A percentile compares a stretch with the other conserved stretches of the same genome.
Conservation (phyloP, 2,329 filamentous ascomycete species). For the Tolypocladium ovalisporum region DNA sequence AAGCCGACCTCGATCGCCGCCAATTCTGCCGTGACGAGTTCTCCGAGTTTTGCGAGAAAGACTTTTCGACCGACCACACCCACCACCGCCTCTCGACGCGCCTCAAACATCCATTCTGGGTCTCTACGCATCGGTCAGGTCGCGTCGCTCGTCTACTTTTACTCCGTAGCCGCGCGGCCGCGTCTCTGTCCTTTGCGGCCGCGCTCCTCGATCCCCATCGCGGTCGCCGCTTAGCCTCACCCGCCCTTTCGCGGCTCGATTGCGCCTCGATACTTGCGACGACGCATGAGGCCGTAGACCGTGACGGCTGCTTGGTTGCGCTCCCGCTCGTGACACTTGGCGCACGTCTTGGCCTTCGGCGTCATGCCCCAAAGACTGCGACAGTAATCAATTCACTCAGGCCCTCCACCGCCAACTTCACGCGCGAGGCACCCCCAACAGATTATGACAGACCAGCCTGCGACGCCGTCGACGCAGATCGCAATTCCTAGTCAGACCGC, state of each 20-base stretch:
- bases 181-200: constrained; percentile 1
- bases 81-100: constrained; percentile 12
- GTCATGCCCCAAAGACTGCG: constrained; percentile 47
- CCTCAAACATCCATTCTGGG: constrained; percentile 7
- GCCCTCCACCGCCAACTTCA: constrained; percentile 20
- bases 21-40: constrained; percentile 12
- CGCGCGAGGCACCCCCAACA: constrained; percentile 32
- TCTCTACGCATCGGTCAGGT: constrained; percentile 3
- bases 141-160: constrained; percentile 2
- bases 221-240: background rate
- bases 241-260: background rate
- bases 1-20: constrained; percentile 12
- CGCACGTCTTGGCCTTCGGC: constrained; percentile 37
- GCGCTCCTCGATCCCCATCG: background rate
- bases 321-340: constrained; percentile 11
- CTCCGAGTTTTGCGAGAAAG: constrained; percentile 20
- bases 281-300: constrained; percentile 11
- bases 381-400: constrained; percentile 36
- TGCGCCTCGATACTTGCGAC: constrained; percentile 1
- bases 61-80: constrained; percentile 13
- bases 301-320: constrained; percentile 7
- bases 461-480: constrained; percentile 42
- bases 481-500: constrained; percentile 43
- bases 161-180: background rate
- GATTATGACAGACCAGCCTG: constrained; percentile 54